phyloP scores from a whole-genome alignment of 441 rosid species.

The Manihot esculenta region DNA sequence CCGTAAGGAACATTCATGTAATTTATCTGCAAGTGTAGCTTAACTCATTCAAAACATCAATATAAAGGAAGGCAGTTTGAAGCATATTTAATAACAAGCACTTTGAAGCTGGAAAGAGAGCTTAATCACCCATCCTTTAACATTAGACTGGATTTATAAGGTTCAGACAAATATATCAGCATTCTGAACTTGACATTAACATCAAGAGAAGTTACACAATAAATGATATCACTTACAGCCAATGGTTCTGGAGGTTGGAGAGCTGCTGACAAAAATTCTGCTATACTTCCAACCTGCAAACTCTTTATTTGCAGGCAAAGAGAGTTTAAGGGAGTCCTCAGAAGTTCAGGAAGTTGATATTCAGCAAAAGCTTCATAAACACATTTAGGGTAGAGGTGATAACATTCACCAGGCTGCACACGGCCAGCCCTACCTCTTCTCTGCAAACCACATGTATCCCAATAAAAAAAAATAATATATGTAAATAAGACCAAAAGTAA shows the following conservation, averaged over 20 bases:
- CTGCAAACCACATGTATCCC: slow-evolving; percentile 41
- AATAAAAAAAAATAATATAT: slow-evolving; percentile 21
- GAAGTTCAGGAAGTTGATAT: slow-evolving; percentile 97
- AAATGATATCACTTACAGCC: slow-evolving; percentile 81
- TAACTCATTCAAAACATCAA: not conserved
- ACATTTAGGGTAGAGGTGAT: slow-evolving; percentile 88
- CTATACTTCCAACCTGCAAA: slow-evolving; percentile 86
- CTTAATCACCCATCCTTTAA: not conserved
- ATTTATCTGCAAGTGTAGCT: not conserved
- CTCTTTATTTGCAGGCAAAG: slow-evolving; percentile 99
- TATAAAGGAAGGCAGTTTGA: not conserved
- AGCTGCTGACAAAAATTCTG: slow-evolving; percentile 92
- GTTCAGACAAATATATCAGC: not conserved
- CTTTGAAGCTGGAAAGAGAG: not conserved
- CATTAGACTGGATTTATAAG: not conserved
- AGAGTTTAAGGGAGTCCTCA: slow-evolving; percentile 98
- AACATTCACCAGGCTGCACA: slow-evolving; percentile 93
- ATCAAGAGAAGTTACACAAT: not conserved
- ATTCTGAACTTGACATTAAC: not conserved
- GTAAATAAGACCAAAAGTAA: slow-evolving; percentile 5
- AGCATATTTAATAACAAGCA: not conserved
- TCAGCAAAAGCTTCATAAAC: slow-evolving; percentile 95
- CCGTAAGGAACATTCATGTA: not conserved
- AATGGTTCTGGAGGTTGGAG: slow-evolving; percentile 92
- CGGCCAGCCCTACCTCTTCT: slow-evolving; percentile 99